Percentiles rank a stretch among this genome's conserved stretches.
phyloP scores from a whole-genome alignment of 75 land plant species.

The Sequoiadendron giganteum region DNA sequence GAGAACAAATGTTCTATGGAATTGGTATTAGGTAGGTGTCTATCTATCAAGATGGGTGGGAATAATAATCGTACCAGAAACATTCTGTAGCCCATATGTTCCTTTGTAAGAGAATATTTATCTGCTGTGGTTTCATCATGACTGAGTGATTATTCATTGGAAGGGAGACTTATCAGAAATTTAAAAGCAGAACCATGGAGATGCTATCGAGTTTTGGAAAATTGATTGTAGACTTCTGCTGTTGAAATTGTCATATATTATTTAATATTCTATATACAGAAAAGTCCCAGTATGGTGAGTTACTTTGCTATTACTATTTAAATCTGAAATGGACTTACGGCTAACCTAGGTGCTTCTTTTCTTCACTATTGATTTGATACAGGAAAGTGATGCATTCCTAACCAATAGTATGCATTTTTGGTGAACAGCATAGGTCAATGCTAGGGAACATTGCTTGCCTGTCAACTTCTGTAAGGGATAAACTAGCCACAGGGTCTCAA shows the following conservation, averaged over 20 bases:
- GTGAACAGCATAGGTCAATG: neutral
- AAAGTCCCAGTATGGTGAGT: neutral
- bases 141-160: neutral
- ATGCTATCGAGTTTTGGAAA: neutral
- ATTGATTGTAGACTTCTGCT: neutral
- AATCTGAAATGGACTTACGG: neutral
- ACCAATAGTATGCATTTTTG: neutral
- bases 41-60: no score
- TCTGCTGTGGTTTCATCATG: neutral
- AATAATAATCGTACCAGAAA: no score
- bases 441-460: neutral
- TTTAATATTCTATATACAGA: no score
- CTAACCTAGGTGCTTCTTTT: neutral
- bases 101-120: neutral
- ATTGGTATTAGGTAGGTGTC: no score
- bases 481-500: constrained; percentile 3
- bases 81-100: neutral
- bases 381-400: neutral
- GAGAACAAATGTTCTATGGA: no score
- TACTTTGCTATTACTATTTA: neutral
- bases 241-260: neutral
- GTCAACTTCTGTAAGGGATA: constrained; percentile 5
- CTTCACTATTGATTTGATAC: neutral
- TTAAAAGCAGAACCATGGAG: neutral
- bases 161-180: neutral